phyloP scores from a whole-genome alignment of 2,329 filamentous ascomycete species.

The Blastomyces gilchristii region DNA sequence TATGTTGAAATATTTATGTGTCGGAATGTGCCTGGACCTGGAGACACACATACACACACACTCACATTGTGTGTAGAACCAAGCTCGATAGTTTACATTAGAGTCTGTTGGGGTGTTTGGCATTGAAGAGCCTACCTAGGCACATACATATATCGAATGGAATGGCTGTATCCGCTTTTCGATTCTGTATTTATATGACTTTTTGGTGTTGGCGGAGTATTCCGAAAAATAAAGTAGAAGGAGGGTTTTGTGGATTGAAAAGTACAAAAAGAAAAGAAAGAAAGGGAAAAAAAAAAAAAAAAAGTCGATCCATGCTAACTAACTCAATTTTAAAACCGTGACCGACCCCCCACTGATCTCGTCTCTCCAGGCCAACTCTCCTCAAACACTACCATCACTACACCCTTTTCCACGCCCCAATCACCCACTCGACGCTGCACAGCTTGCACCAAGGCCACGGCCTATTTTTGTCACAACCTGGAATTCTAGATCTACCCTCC shows the following conservation, averaged over 20 bases:
- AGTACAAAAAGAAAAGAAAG: conserved; percentile 2
- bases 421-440: conserved; percentile 4
- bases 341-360: conserved; percentile 13
- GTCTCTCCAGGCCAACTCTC: conserved; percentile 8
- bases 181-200: not conserved
- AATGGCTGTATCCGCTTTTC: not conserved
- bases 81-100: not conserved
- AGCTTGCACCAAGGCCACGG: not conserved
- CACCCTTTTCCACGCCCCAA: conserved; percentile 10
- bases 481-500: conserved; percentile 10
- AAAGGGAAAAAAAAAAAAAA: conserved; percentile 4
- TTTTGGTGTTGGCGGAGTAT: not conserved
- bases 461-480: not conserved
- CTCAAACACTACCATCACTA: conserved; percentile 9
- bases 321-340: conserved; percentile 10
- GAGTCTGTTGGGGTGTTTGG: too few relatives aligned
- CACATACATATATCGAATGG: not conserved
- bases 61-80: not conserved
- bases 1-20: not conserved
- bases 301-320: not conserved
- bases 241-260: not conserved
- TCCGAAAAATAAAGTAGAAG: not conserved
- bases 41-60: not conserved
- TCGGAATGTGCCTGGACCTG: not conserved
- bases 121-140: not conserved